These are phyloP conservation scores for Neonectria faginata DNA, from an alignment of 2,329 filamentous ascomycete genomes.

Conservation along the genomic window DNA sequence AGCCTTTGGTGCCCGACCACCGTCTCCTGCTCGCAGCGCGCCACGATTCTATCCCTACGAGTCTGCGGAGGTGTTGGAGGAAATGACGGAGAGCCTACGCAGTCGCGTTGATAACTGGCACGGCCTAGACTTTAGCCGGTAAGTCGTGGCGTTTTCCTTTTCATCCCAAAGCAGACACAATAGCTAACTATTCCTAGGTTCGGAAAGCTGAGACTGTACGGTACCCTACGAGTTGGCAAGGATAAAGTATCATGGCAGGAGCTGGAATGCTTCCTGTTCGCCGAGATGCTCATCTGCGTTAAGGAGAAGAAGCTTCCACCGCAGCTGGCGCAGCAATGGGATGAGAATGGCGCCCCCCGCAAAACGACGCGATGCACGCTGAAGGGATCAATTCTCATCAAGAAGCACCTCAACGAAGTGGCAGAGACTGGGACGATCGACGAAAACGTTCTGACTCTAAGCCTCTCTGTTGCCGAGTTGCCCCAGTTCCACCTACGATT, in stretches of 20 bases:
- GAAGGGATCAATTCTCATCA: conserved; percentile 97
- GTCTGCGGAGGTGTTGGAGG: conserved; percentile 79
- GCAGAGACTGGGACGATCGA: conserved; percentile 76
- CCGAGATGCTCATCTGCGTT: conserved; percentile 99
- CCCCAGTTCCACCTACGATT: conserved; percentile 96
- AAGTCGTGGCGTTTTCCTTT: conserved; percentile 43
- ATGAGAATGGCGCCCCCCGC: conserved; percentile 66
- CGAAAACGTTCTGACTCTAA: conserved; percentile 87
- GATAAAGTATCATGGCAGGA: conserved; percentile 98
- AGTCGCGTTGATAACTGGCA: conserved; percentile 98
- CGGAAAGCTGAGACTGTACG: conserved; percentile 90
- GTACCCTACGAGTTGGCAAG: conserved; percentile 92
- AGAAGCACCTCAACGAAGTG: conserved; percentile 95
- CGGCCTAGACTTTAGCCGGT: conserved; percentile 89
- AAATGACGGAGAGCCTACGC: conserved; percentile 87
- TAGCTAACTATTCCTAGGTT: conserved; percentile 67
- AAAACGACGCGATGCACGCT: conserved; percentile 85
- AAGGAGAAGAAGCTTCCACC: conserved; percentile 87
- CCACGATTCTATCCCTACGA: conserved; percentile 78
- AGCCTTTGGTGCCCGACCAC: conserved; percentile 63
- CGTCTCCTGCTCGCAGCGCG: conserved; percentile 69
- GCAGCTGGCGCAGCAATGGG: conserved; percentile 71
- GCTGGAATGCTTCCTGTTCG: conserved; percentile 95
- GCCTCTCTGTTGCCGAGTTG: conserved; percentile 89
- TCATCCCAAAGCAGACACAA: conserved; percentile 7